Conservation (phyloP, 805 yeast genomes). For the Teunomyces kruisii region DNA sequence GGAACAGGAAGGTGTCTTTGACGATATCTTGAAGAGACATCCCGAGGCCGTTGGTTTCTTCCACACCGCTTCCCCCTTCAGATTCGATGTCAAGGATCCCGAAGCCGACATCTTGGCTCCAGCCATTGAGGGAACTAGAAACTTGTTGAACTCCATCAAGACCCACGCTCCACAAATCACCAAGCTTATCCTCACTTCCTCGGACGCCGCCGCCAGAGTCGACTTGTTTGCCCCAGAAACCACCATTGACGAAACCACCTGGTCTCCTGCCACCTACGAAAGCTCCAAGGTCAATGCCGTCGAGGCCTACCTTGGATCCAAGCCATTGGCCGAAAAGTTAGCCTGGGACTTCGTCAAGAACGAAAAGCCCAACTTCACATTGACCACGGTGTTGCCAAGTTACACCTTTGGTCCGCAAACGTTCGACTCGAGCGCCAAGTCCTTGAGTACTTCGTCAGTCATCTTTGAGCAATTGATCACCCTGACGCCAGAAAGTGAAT, state of each 20-base stretch:
- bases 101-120: conserved; percentile 54
- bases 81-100: conserved; percentile 40
- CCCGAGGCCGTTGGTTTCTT: conserved; percentile 43
- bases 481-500: conserved; percentile 4
- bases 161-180: conserved; percentile 45
- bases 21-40: conserved; percentile 41
- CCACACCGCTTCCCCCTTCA: conserved; percentile 54
- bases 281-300: conserved; percentile 19
- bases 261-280: conserved; percentile 15
- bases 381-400: conserved; percentile 14
- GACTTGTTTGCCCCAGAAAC: conserved; percentile 24
- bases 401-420: conserved; percentile 20
- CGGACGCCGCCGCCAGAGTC: conserved; percentile 41
- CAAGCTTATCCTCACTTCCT: conserved; percentile 55
- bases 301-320: conserved; percentile 26
- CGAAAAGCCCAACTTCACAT: conserved; percentile 14
- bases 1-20: conserved; percentile 43
- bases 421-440: conserved; percentile 12
- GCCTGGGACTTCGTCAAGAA: conserved; percentile 28
- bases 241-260: conserved; percentile 13
- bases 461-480: conserved; percentile 9
- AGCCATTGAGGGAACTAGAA: conserved; percentile 56
- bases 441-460: conserved; percentile 14
- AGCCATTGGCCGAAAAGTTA: conserved; percentile 33
- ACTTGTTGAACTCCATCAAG: conserved; percentile 45